phyloP scores from a whole-genome alignment of 73 alveolate species.

The Paramecium biaurelia region DNA sequence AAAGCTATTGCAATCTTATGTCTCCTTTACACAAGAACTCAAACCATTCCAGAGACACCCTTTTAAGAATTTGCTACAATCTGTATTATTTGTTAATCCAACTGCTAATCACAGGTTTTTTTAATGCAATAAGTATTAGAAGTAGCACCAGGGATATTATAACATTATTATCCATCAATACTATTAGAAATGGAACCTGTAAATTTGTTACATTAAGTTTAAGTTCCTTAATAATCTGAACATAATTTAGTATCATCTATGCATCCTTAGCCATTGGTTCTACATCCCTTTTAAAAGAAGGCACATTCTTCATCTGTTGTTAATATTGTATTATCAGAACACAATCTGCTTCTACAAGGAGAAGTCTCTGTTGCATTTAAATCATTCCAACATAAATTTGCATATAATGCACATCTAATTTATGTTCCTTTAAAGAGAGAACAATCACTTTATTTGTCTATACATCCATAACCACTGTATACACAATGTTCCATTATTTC shows the following conservation, averaged over 20 bases:
- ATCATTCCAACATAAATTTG: not conserved
- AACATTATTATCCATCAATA: not conserved
- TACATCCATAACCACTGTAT: not conserved
- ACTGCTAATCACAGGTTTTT: not conserved
- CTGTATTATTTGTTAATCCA: not conserved
- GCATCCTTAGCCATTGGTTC: not conserved
- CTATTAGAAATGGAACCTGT: not conserved
- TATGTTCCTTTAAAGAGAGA: not conserved
- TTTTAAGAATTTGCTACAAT: not conserved
- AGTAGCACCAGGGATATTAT: not conserved
- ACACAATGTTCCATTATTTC: not conserved
- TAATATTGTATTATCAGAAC: not conserved
- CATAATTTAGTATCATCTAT: not conserved
- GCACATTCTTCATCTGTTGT: constrained; percentile 24
- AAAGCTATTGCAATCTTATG: not conserved
- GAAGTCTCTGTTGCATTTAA: not conserved
- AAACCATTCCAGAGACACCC: not conserved
- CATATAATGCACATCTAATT: not conserved
- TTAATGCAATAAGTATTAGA: not conserved
- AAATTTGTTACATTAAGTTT: not conserved
- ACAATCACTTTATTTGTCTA: not conserved
- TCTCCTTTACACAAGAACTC: not conserved
- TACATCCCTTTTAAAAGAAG: not conserved
- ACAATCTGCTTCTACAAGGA: not conserved
- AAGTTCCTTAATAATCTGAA: not conserved